Conservation (phyloP, 2,329 filamentous ascomycete species). For the Nannizzia gypsea region DNA sequence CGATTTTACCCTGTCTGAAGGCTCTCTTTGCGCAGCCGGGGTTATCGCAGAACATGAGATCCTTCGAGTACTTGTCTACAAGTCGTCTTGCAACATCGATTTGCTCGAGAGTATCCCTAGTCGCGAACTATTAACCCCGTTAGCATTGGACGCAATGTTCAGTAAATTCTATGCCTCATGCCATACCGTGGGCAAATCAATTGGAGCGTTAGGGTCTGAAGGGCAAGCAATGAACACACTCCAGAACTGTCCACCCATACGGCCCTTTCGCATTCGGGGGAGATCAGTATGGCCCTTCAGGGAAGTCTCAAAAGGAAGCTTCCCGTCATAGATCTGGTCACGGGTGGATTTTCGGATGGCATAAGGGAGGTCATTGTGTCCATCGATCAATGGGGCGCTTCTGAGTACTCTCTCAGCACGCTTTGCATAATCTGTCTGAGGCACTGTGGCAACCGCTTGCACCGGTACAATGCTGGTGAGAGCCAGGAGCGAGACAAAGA, state of each 20-base stretch:
- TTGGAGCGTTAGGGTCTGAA: slow-evolving; percentile 9
- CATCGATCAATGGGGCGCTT: slow-evolving; percentile 23
- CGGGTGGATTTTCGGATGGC: slow-evolving; percentile 19
- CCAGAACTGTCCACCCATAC: slow-evolving; percentile 25
- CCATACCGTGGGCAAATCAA: slow-evolving; percentile 16
- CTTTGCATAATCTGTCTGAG: slow-evolving; percentile 12
- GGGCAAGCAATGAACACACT: slow-evolving; percentile 21
- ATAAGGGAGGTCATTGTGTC: slow-evolving; percentile 25
- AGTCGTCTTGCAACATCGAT: slow-evolving; percentile 20
- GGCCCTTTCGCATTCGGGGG: slow-evolving; percentile 18
- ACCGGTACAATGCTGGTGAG: background rate
- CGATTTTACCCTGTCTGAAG: slow-evolving; percentile 15
- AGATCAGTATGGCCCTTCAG: slow-evolving; percentile 21
- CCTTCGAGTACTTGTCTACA: slow-evolving; percentile 15
- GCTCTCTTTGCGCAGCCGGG: slow-evolving; percentile 17
- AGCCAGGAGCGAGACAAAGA: background rate
- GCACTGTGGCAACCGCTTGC: background rate
- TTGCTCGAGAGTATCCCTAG: slow-evolving; percentile 21
- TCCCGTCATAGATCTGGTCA: slow-evolving; percentile 21
- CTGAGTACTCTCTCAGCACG: slow-evolving; percentile 17
- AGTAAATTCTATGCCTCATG: background rate
- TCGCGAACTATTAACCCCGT: slow-evolving; percentile 9
- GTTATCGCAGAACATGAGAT: slow-evolving; percentile 18
- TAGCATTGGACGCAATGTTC: background rate
- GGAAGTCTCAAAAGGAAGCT: slow-evolving; percentile 14